Evolutionary conservation across 2,329 filamentous ascomycete species (phyloP), one percentile per base, ranked within the genome.

Genomic region (Coniochaeta hoffmannii): DNA sequence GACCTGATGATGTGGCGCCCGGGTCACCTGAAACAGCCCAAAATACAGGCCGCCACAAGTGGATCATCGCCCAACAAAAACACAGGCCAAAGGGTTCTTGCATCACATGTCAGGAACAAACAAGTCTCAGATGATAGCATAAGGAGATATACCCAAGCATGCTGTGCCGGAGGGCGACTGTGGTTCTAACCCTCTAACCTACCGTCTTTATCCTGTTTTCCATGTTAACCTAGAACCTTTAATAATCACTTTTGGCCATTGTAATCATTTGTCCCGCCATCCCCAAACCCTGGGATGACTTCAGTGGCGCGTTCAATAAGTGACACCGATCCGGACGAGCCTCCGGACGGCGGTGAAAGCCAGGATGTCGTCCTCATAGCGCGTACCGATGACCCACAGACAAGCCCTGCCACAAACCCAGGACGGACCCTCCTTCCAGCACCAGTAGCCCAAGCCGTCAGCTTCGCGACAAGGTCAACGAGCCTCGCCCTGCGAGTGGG

Each of bases 391-490:
- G 22, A 11, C 14, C 10, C 41, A 28, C 11, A 28, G 8, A 15
- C 10, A 19, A 26, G n/a, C 7, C 4, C 4, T 28, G 4, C 41
- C 1, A n/a, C 50, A 59, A n/a, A 50, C 12, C 51, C 56, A 19
- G 58, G 58, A 38, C 51, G 49, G 31, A 60, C 62, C 10, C 60
- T 87, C 17, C 75, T 87, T 0, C 84, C 84, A 1, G 62, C 69
- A 1, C 73, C 81, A 0, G 66, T 87, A 50, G 84, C 84, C 32
- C 79, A 76, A 53, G 77, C 76, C 28, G 76, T 87, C 55, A 85
- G 82, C 60, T 69, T 86, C 46, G 79, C 82, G 11, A 82, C 83
- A 2, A 76, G 81, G 54, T 84, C 82, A 3, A 81, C 82, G 15
- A 78, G 79, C 28, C 71, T 86, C 24, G 78, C 78, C 31, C 73